Percentiles rank a stretch among this genome's conserved stretches.
Evolutionary conservation across 805 yeast species (phyloP).

Genomic region (Yamadazyma laniorum): DNA sequence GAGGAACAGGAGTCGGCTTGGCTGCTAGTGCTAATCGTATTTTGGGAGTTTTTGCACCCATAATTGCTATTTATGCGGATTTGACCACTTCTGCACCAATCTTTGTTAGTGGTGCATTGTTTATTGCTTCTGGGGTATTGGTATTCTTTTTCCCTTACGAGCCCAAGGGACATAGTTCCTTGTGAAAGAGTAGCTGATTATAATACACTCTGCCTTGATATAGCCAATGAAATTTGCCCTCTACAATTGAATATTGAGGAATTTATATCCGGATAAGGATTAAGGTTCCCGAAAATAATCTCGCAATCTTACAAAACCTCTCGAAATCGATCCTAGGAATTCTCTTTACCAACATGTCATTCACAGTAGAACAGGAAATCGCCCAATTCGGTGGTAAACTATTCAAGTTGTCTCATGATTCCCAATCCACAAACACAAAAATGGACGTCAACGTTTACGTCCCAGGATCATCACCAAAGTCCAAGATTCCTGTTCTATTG

Average conservation of each 20-base stretch:
- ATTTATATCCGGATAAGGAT: not conserved
- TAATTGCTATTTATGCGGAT: slow-evolving; percentile 53
- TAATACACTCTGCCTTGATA: too few species aligned
- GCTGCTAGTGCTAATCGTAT: slow-evolving; percentile 55
- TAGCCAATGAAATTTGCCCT: not conserved
- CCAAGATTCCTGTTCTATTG: slow-evolving; percentile 65
- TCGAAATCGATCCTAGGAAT: too few species aligned
- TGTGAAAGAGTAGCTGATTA: slow-evolving; percentile 2
- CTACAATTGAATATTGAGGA: too few species aligned
- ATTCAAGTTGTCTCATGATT: slow-evolving; percentile 71
- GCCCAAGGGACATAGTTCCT: slow-evolving; percentile 21
- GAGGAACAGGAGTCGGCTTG: slow-evolving; percentile 60
- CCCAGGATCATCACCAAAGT: slow-evolving; percentile 48
- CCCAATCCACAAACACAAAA: slow-evolving; percentile 57
- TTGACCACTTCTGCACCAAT: slow-evolving; percentile 57
- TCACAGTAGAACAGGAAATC: slow-evolving; percentile 53
- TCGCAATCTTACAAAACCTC: not conserved
- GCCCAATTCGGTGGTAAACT: slow-evolving; percentile 72
- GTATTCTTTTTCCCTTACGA: slow-evolving; percentile 29
- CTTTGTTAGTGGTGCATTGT: slow-evolving; percentile 58
- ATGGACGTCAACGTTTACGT: slow-evolving; percentile 86
- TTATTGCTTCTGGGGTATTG: slow-evolving; percentile 43
- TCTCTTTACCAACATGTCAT: slow-evolving; percentile 48
- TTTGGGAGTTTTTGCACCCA: slow-evolving; percentile 57
- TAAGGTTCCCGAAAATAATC: not conserved